Base-by-base conservation (phyloP, 768 basidiomycete species). In the Leccinum barrowsii region DNA sequence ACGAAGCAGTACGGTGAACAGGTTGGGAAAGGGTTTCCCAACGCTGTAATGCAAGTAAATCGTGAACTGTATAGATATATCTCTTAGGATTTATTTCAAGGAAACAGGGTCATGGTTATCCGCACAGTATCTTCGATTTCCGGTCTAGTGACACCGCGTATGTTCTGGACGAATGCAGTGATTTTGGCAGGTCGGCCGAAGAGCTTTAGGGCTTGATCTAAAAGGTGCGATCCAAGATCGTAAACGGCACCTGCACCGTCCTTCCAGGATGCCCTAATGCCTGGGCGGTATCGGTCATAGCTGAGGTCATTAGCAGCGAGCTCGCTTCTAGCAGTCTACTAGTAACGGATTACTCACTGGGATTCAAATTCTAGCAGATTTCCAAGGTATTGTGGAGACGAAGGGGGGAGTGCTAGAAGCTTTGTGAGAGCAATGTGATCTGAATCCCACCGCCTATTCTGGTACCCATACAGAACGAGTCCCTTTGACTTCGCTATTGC, bases 151-250 rank as follows among this genome's bases (percentile, higher is more conserved):
- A 85, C 71, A n/a, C 82, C 82, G 53, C 90, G 80, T 37, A 85
- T 72, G 68, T 92, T 92, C 66, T 85, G 81, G 24, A 86, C 75
- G 65, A 89, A 83, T 1, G 85, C 89, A 4, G 87, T 87, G 26
- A 94, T 71, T 57, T 72, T 82, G 32, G 78, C 67, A 0, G 93
- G 92, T 51, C 83, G 77, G 37, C 92, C 93, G 66, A 94, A 94
- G 44, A 94, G 79, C 10, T 77, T 76, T 30, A 93, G 75, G 5
- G 83, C 78, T 71, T 93, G 90, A 74, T 93, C 90, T 62, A 93
- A 83, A 26, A 92, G 78, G 70, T 94, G 91, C 7, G 87, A 75
- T 5, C 89, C 92, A 21, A 94, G 79, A 70, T 94, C 91, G 70
- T 85, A 94, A 2, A 85, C 82, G 26, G 82, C 77, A 4, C 90